These are phyloP conservation scores for Penicillium longicatenatum DNA, from an alignment of 495 filamentous ascomycete species.

Conservation along the genomic window DNA sequence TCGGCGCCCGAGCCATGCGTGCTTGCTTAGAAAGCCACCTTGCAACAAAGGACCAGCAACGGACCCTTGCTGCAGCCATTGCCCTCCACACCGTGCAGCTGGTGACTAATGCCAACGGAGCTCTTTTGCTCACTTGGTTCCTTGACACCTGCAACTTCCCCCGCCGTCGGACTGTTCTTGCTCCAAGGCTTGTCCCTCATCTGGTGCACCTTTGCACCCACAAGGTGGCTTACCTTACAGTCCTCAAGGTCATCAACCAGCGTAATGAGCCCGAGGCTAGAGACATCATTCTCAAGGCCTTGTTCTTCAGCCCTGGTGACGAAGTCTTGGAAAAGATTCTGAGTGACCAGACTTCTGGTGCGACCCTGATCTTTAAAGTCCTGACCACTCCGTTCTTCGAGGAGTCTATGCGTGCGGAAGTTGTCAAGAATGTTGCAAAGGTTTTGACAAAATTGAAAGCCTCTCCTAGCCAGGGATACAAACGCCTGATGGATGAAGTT, in stretches of 20 bases:
- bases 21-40: slow-evolving; percentile 97
- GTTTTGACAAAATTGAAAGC: slow-evolving; percentile 90
- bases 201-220: slow-evolving; percentile 98
- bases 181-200: slow-evolving; percentile 90
- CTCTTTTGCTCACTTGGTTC: slow-evolving; percentile 94
- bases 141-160: slow-evolving; percentile 97
- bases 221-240: slow-evolving; percentile 97
- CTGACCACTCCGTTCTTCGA: slow-evolving; percentile 98
- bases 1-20: slow-evolving; percentile 93
- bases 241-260: slow-evolving; percentile 98
- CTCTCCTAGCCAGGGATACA: slow-evolving; percentile 93
- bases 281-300: slow-evolving; percentile 85
- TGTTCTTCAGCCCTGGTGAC: slow-evolving; percentile 93
- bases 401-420: slow-evolving; percentile 81
- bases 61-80: slow-evolving; percentile 92
- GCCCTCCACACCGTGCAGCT: slow-evolving; percentile 95
- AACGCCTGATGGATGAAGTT: slow-evolving; percentile 97
- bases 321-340: slow-evolving; percentile 88
- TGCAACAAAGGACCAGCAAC: slow-evolving; percentile 91
- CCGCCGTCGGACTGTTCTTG: slow-evolving; percentile 85
- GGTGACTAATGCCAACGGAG: slow-evolving; percentile 94
- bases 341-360: slow-evolving; percentile 86
- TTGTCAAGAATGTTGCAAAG: slow-evolving; percentile 86
- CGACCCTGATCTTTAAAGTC: slow-evolving; percentile 97
- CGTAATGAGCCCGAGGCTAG: slow-evolving; percentile 91